Evolutionary conservation across 768 basidiomycete species (phyloP).

Genomic region (Psilocybe tampanensis): DNA sequence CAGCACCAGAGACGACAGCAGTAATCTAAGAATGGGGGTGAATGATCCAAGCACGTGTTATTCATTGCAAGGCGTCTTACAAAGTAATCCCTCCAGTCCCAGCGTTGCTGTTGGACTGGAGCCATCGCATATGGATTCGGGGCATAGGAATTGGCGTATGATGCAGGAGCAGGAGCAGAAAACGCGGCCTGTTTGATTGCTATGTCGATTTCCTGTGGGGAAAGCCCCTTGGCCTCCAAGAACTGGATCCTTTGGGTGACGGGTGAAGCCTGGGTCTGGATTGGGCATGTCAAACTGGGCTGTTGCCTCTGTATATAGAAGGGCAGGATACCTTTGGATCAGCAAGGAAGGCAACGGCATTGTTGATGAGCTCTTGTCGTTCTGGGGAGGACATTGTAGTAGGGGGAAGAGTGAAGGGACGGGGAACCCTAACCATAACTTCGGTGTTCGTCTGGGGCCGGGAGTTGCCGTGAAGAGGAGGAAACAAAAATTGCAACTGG

Average conservation of each 20-base stretch:
- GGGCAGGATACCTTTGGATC: slow-evolving; percentile 67
- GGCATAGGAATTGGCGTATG: slow-evolving; percentile 49
- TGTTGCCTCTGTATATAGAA: background rate
- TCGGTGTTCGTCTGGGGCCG: slow-evolving; percentile 20
- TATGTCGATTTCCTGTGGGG: slow-evolving; percentile 79
- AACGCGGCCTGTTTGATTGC: slow-evolving; percentile 68
- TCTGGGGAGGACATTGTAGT: slow-evolving; percentile 50
- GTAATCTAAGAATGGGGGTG: slow-evolving; percentile 66
- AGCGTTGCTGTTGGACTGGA: slow-evolving; percentile 48
- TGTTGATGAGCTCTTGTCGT: slow-evolving; percentile 73
- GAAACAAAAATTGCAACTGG: slow-evolving; percentile 32
- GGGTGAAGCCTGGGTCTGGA: slow-evolving; percentile 75
- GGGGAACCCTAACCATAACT: slow-evolving; percentile 19
- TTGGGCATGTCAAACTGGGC: background rate
- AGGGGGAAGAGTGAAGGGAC: slow-evolving; percentile 16
- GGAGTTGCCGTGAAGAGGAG: slow-evolving; percentile 22
- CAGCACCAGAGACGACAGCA: slow-evolving; percentile 84
- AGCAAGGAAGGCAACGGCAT: slow-evolving; percentile 83
- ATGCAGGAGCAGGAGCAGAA: slow-evolving; percentile 23
- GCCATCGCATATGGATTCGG: slow-evolving; percentile 36
- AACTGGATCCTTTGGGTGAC: slow-evolving; percentile 88
- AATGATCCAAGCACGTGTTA: slow-evolving; percentile 25
- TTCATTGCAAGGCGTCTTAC: slow-evolving; percentile 46
- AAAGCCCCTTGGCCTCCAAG: slow-evolving; percentile 93
- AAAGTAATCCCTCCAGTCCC: slow-evolving; percentile 99